Base-by-base conservation (phyloP, 1,139 yeast species). In the Blastobotrys petasosporus region DNA sequence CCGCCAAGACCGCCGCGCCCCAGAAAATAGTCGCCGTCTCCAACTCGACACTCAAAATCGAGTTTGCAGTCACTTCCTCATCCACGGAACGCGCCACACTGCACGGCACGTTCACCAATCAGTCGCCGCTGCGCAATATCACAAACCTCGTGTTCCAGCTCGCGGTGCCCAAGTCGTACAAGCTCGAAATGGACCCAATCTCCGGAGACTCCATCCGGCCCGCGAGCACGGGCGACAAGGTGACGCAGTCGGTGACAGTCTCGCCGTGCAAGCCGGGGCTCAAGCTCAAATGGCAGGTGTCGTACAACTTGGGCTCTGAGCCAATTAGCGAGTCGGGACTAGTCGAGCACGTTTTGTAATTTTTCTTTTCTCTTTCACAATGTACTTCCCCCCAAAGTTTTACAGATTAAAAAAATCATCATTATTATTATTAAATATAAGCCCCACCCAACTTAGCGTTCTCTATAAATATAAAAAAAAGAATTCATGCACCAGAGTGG, bases 221-320 rank as follows among this genome's bases (percentile, higher is more conserved):
- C 1, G 69, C 74, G 41, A 67, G 65, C 32, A 73, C 76, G 46
- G 83, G 82, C 5, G 71, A 30, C 25, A 31, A 30, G 3, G 50
- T 86, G 15, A 69, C 72, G 3, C 95, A 86, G 63, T 69, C 66
- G 28, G 75, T 82, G 48, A 62, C 65, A n/a, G 74, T 90, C 50
- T 79, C 75, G 56, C 74, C 79, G 3, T 55, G 61, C 2, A 52
- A 58, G 2, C 60, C 60, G 23, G 57, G 66, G 11, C 55, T 86
- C 55, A 88, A 86, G 66, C 71, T 90, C 49, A 84, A 88, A 63
- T 90, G 94, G 94, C 86, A 84, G 63, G 75, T 79, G 29, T 77
- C 77, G 50, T 88, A 80, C 60, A 59, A 20, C 13, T 34, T 44
- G 2, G 41, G 43, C 23, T 10, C 16, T 20, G n/a, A 32, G 13